Evolutionary conservation across 495 filamentous ascomycete species (phyloP), one percentile per base, ranked within the genome.

Genomic region (Hypoxylon trugodes): DNA sequence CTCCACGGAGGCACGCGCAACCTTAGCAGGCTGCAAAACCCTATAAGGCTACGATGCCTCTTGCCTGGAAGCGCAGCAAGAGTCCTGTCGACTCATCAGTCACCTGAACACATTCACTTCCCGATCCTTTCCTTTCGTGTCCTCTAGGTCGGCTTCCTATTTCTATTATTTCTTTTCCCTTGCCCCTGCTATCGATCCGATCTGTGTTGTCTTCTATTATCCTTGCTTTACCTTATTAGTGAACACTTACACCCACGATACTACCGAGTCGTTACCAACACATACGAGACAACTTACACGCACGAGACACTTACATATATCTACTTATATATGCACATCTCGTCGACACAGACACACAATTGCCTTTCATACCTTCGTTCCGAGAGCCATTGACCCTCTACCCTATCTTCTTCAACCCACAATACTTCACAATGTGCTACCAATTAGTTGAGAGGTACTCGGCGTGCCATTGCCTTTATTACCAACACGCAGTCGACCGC

Each of bases 401-500:
- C 45, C 7, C 37, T 16, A 13, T 40, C 36, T 22, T 33, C n/a
- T 37, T 50, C 9, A 62, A 22, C 52, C 33, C 3, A 19, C 53
- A 55, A 61, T 41, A 35, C 10, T 33, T 61, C 72, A 82, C 33
- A 47, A 92, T 92, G 89, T 92, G 89, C 69, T 86, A 87, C 67
- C 82, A 88, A 73, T 71, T 92, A 52, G 77, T 89, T 68, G 89
- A 92, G 68, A 86, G 86, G 40, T 94, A 89, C 76, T 86, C 91
- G 3, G 90, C 86, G 54, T 94, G 90, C 84, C 81, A 84, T 58
- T 94, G 90, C 72, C 79, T 92, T 65, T 94, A 94, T 79, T 90
- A 90, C 79, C 80, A 86, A 51, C 90, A 94, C 74, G 84, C 87
- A 13, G 80, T 92, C 58, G 90, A 94, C 61, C 88, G 88, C 51